Evolutionary conservation across 1,284 basidiomycete species (phyloP).

Genomic region (Fomitopsis schrenkii): DNA sequence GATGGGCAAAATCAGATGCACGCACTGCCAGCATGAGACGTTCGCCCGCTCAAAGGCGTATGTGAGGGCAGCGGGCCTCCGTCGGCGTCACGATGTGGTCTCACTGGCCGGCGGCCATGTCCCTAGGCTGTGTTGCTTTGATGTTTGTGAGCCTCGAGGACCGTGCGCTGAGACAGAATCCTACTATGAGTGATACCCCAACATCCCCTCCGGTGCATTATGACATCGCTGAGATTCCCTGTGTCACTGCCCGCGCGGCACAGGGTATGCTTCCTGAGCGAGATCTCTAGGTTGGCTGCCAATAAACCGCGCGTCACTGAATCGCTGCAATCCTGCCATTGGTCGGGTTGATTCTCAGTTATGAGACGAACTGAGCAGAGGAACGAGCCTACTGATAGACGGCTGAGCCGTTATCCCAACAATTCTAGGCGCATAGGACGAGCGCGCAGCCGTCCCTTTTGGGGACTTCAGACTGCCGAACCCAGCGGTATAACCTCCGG

Average conservation of each 20-base stretch:
- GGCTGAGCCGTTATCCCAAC: background rate
- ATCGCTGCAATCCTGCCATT: background rate
- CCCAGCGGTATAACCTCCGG: background rate
- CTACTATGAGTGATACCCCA: background rate
- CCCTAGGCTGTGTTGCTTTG: background rate
- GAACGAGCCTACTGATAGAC: background rate
- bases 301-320: background rate
- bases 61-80: background rate
- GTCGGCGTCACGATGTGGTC: background rate
- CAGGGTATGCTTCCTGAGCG: background rate
- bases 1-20: constrained; percentile 3
- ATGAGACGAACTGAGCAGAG: background rate
- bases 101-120: background rate
- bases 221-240: background rate
- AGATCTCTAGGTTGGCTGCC: background rate
- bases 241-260: background rate
- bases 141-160: constrained; percentile 2
- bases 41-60: background rate
- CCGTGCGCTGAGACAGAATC: background rate
- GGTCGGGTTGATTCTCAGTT: too few species aligned
- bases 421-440: background rate
- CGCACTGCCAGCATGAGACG: background rate
- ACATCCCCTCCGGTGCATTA: background rate
- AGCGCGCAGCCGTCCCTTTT: background rate
- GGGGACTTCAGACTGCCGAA: too few species aligned